Evolutionary conservation across 495 filamentous ascomycete genomes (phyloP).

Genomic region (Aeminium ludgeri): DNA sequence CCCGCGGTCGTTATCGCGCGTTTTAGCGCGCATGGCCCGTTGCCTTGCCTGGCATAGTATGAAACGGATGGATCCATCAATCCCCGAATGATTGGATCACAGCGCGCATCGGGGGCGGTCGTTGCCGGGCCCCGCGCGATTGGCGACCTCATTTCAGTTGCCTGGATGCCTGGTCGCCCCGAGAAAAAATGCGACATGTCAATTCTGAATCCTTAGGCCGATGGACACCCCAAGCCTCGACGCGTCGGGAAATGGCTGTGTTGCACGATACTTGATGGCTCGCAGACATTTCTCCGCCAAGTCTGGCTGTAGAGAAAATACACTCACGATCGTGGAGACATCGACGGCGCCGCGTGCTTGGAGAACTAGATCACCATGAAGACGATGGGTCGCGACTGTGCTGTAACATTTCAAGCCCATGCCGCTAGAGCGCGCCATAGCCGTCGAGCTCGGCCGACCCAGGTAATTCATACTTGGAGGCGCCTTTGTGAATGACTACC

Average conservation of each 20-base stretch:
- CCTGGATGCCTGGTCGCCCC: no score
- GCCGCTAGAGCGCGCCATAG: neutral
- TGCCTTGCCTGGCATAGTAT: no score
- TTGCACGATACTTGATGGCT: neutral
- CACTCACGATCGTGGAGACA: neutral
- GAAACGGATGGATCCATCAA: no score
- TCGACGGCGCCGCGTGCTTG: neutral
- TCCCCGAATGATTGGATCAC: no score
- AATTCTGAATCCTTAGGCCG: no score
- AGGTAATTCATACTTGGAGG: neutral
- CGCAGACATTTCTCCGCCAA: neutral
- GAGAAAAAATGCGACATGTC: no score
- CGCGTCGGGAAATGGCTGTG: neutral
- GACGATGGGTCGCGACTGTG: neutral
- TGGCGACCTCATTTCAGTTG: no score
- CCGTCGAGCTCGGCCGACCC: neutral
- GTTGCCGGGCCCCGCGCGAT: no score
- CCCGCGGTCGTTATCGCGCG: no score
- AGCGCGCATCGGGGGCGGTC: no score
- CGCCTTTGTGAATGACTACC: slow-evolving; percentile 2
- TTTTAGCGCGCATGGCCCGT: no score
- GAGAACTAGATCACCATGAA: neutral
- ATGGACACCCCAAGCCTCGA: no score
- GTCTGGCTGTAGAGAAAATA: neutral
- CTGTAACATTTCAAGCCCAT: neutral